Percentiles rank a stretch among this genome's conserved stretches.
These are phyloP conservation scores for Lyophyllum shimeji DNA, from an alignment of 768 basidiomycete genomes.

Conservation along the genomic window DNA sequence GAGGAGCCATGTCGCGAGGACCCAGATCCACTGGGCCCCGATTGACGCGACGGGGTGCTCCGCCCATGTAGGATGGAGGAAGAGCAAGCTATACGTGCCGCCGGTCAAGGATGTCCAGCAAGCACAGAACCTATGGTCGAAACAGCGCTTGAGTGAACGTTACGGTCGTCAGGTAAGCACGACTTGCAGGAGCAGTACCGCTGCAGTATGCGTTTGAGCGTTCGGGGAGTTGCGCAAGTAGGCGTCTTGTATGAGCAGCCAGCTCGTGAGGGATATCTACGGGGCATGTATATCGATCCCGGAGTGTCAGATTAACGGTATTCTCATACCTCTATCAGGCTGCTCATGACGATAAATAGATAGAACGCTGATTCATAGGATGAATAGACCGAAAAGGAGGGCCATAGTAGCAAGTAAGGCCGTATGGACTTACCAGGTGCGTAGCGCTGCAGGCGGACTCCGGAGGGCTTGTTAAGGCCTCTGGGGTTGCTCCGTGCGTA, in stretches of 20 bases:
- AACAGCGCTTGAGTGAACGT: not conserved
- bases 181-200: conserved; percentile 50
- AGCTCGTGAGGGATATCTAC: conserved; percentile 54
- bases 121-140: conserved; percentile 45
- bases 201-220: conserved; percentile 38
- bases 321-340: conserved; percentile 43
- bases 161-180: not conserved
- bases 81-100: conserved; percentile 52
- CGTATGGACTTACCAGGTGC: conserved; percentile 44
- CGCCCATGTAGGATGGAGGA: conserved; percentile 60
- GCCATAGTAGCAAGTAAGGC: not conserved
- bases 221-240: conserved; percentile 54
- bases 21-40: conserved; percentile 61
- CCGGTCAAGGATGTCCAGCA: conserved; percentile 62
- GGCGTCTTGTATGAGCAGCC: conserved; percentile 58
- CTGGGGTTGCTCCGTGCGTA: conserved; percentile 44
- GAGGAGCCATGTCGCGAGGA: conserved; percentile 55
- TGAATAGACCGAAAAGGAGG: conserved; percentile 9
- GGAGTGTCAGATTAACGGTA: not conserved
- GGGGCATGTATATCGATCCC: not conserved
- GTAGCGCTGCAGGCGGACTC: conserved; percentile 46
- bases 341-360: conserved; percentile 46
- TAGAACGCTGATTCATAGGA: conserved; percentile 40
- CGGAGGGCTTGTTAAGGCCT: conserved; percentile 50
- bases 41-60: conserved; percentile 53